Base-by-base conservation (phyloP, 257 asterid species). In the Solanum bulbocastanum region DNA sequence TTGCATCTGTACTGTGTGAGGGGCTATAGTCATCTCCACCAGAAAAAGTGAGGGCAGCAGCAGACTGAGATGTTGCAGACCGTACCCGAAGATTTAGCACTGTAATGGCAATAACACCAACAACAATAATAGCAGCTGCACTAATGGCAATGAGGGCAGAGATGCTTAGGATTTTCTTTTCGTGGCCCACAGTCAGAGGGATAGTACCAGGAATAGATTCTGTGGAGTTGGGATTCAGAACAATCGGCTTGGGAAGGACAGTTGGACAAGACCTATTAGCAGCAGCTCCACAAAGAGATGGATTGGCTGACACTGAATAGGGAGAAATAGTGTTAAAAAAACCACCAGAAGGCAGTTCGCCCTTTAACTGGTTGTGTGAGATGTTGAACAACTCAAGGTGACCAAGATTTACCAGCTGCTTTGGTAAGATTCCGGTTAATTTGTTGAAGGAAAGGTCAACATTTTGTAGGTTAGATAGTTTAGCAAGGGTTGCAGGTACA, bases 121-220 rank as follows among this genome's bases (percentile, higher is more conserved):
- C 88, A 22, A 94, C 96, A 72, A 96, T 96, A 27, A 94, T 89
- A 27, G 95, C 96, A 18, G 98, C 99, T 32, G 98, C 98, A 65
- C 98, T 94, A 22, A 96, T 95, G 14, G 99, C 99, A 42, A 96
- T 96, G n/a, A 96, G 93, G 44, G 99, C 94, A 25, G 98, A 96
- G 49, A 96, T 93, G 88, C 97, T 96, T 87, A 96, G 95, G 88
- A 95, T 94, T 89, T 92, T 96, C 93, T 91, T 95, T 82, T 94
- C 93, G 27, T 86, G 98, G 20, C 90, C 91, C 11, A 94, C 89
- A 32, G 68, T 89, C 83, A 86, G 91, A 27, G 98, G 88, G 76
- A 89, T 87, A 22, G 95, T 42, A 65, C 92, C 91, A 15, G 96
- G 94, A 18, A 90, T 65, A 68, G 95, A 92, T 84, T 92, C 95